Evolutionary conservation across 768 basidiomycete species (phyloP).

Genomic region (Zangia roseola): DNA sequence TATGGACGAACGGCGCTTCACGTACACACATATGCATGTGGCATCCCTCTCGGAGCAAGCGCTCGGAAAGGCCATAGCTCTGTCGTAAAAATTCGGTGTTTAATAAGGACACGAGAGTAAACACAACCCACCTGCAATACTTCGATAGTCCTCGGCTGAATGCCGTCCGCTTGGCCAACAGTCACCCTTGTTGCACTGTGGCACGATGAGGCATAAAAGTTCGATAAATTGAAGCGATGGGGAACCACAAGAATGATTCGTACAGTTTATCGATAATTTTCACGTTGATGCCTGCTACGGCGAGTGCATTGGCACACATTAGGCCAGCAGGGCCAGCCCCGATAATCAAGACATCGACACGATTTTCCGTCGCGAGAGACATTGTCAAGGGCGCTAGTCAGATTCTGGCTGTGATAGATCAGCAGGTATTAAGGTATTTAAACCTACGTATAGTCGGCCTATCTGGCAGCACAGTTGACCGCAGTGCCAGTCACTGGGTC

Average conservation of each 20-base stretch:
- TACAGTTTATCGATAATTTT: conserved; percentile 50
- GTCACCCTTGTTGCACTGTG: conserved; percentile 40
- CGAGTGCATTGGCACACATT: conserved; percentile 64
- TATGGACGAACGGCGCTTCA: not conserved
- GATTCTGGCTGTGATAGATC: too few species aligned
- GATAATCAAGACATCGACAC: conserved; percentile 47
- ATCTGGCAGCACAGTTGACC: too few species aligned
- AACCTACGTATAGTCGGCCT: too few species aligned
- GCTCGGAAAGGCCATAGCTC: conserved; percentile 77
- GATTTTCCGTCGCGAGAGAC: conserved; percentile 18
- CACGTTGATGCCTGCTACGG: conserved; percentile 41
- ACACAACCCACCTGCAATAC: conserved; percentile 43
- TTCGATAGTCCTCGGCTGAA: conserved; percentile 55
- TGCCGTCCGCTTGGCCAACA: conserved; percentile 56
- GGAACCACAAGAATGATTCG: not conserved
- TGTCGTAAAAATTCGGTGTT: conserved; percentile 21
- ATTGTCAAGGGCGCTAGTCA: conserved; percentile 9
- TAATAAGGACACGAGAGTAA: not conserved
- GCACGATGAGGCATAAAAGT: not conserved
- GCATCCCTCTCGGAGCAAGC: conserved; percentile 59
- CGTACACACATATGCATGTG: conserved; percentile 70
- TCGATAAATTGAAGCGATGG: too few species aligned
- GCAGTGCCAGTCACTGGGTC: too few species aligned
- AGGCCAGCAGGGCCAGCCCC: conserved; percentile 57
- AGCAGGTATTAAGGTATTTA: too few species aligned